phyloP scores from a whole-genome alignment of 2,329 filamentous ascomycete genomes.

The Alternaria postmessia region DNA sequence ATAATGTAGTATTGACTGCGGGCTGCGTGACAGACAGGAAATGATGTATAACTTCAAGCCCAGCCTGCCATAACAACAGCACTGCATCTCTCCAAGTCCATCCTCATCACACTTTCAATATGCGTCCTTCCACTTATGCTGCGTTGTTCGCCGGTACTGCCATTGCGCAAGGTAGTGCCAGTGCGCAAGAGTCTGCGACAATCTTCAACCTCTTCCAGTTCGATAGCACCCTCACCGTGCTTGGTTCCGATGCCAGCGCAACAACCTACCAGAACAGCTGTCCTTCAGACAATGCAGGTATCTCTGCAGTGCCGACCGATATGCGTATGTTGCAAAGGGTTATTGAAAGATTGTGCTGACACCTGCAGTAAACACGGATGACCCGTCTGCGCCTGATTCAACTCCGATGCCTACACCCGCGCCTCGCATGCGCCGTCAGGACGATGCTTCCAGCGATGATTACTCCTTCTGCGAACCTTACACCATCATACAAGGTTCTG shows the following conservation, averaged over 20 bases:
- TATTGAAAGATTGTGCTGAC: not conserved
- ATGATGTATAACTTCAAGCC: not conserved
- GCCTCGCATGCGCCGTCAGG: constrained; percentile 30
- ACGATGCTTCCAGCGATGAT: constrained; percentile 5
- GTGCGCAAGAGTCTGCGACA: constrained; percentile 28
- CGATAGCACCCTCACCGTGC: constrained; percentile 26
- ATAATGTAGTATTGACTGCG: not conserved
- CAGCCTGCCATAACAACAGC: not conserved
- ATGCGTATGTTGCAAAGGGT: not conserved
- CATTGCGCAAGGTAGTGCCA: constrained; percentile 27
- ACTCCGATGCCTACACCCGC: constrained; percentile 25
- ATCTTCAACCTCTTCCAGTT: constrained; percentile 25
- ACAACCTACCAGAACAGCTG: constrained; percentile 36
- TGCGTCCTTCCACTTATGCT: constrained; percentile 28
- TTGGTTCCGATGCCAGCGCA: constrained; percentile 30
- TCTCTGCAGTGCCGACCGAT: constrained; percentile 16
- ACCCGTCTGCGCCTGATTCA: not conserved
- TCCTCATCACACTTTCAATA: constrained; percentile 10
- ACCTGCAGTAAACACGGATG: not conserved
- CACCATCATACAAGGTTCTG: constrained; percentile 36
- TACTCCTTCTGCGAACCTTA: constrained; percentile 28
- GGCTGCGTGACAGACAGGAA: not conserved
- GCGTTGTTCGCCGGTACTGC: constrained; percentile 28
- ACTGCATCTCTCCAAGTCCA: not conserved
- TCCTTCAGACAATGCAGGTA: constrained; percentile 17